Conservation (phyloP, 257 asterid species). For the Orobanche coerulescens region DNA sequence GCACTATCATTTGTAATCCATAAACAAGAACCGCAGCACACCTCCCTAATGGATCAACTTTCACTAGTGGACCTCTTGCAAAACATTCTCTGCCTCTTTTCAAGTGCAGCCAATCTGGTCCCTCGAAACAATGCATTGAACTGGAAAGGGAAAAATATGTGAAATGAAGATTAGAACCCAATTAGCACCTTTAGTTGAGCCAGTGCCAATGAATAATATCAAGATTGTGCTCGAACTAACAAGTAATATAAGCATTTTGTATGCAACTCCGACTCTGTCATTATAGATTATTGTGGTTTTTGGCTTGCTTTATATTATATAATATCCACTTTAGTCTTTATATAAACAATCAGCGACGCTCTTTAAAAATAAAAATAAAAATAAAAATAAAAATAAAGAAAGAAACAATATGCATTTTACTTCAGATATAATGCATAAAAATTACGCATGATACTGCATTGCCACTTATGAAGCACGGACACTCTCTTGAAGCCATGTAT, state of each 20-base stretch:
- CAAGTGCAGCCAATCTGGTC: slow-evolving; percentile 85
- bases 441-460: neutral
- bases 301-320: slow-evolving; percentile 1
- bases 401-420: neutral
- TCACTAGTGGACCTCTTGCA: slow-evolving; percentile 74
- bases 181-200: neutral
- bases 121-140: slow-evolving; percentile 99
- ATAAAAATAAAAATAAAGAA: neutral
- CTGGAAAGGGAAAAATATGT: slow-evolving; percentile 35
- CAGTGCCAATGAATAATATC: neutral
- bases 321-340: slow-evolving; percentile 7
- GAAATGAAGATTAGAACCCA: slow-evolving; percentile 2
- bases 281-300: neutral
- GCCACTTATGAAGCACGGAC: neutral
- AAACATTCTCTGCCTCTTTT: slow-evolving; percentile 87
- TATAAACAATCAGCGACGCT: neutral
- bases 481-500: too few species aligned
- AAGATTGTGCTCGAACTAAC: neutral
- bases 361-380: neutral
- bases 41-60: slow-evolving; percentile 91
- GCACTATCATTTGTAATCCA: slow-evolving; percentile 83
- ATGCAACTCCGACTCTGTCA: neutral
- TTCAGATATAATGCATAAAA: neutral
- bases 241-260: neutral
- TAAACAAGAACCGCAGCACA: slow-evolving; percentile 84